Base-by-base conservation (phyloP, 768 basidiomycete species). In the Mycena sanguinolenta region DNA sequence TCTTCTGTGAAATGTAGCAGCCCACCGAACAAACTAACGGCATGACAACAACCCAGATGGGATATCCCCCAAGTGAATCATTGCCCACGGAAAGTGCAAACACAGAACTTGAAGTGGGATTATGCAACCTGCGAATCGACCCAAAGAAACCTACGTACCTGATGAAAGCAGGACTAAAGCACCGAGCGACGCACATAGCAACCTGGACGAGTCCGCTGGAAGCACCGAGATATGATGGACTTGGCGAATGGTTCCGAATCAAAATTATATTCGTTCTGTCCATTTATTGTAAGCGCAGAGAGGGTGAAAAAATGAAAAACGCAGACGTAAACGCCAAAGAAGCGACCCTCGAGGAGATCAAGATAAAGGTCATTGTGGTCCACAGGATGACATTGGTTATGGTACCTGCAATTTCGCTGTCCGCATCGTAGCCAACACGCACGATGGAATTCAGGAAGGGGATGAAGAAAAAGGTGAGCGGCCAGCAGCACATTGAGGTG, bases 151-250 rank as follows among this genome's bases (percentile, higher is more conserved):
- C 2, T 14, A 49, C 46, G n/a, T 23, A 49, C 46, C 46, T 49
- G n/a, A 49, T 49, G 16, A 49, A 49, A 23, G 46, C 46, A 2
- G 91, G 91, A 50, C 87, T 84, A 57, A 91, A 76, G 0, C 89
- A 85, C 32, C 91, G 85, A 27, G 89, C 83, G 27, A 84, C 76
- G 72, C 89, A 89, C 89, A 90, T 90, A 10, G 84, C 80, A 57
- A 88, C 84, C 71, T 91, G 89, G 14, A 90, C 85, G 25, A 91
- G 82, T 7, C 91, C 91, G 74, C 92, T 92, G 1, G 88, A 87
- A 53, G 87, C 84, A 1, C 91, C 91, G 21, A 93, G 81, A 21
- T 86, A 83, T 19, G 83, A 81, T 6, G 88, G 83, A 28, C 79
- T 84, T 1, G 90, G 90, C 1, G 86, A 80, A 55, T 84, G 79